Percentiles rank a stretch among this genome's conserved stretches.
Conservation (phyloP, 148 eudicot species). For the Vaccinium macrocarpon region DNA sequence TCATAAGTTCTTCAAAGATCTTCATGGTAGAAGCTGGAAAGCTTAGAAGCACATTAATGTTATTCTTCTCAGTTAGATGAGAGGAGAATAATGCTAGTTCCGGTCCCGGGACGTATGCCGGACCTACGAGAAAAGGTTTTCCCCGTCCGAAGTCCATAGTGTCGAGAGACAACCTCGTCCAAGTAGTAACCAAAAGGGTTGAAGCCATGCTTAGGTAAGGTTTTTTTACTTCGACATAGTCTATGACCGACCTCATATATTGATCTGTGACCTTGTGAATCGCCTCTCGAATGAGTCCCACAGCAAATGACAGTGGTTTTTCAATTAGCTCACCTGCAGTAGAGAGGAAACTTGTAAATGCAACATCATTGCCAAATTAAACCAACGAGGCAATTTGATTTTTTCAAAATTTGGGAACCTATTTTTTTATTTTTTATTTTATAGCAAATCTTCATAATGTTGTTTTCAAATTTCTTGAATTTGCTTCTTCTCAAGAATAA, state of each 20-base stretch:
- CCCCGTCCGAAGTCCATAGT: conserved; percentile 44
- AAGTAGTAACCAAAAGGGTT: conserved; percentile 39
- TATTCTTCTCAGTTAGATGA: conserved; percentile 26
- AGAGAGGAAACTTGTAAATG: not conserved
- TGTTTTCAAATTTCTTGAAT: too few species aligned
- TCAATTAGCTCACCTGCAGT: conserved; percentile 25
- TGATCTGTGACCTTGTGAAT: conserved; percentile 29
- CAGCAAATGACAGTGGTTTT: conserved; percentile 28
- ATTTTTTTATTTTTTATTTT: too few species aligned
- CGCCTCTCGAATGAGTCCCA: conserved; percentile 32
- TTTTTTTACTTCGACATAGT: conserved; percentile 35
- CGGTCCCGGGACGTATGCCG: conserved; percentile 26
- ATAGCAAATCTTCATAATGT: too few species aligned
- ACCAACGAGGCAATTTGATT: too few species aligned
- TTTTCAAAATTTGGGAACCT: too few species aligned
- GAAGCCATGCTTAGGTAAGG: conserved; percentile 33
- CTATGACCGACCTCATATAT: conserved; percentile 40
- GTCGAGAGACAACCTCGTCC: conserved; percentile 38
- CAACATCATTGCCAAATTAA: not conserved
- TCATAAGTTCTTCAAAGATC: conserved; percentile 29
- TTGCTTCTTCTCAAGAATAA: too few species aligned
- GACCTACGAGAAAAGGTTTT: conserved; percentile 34
- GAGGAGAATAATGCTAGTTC: conserved; percentile 31
- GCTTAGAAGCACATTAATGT: conserved; percentile 35
- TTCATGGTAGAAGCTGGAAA: conserved; percentile 40